Base-by-base conservation (phyloP, 2,329 filamentous ascomycete species). In the Penicillium fuscoglaucum region DNA sequence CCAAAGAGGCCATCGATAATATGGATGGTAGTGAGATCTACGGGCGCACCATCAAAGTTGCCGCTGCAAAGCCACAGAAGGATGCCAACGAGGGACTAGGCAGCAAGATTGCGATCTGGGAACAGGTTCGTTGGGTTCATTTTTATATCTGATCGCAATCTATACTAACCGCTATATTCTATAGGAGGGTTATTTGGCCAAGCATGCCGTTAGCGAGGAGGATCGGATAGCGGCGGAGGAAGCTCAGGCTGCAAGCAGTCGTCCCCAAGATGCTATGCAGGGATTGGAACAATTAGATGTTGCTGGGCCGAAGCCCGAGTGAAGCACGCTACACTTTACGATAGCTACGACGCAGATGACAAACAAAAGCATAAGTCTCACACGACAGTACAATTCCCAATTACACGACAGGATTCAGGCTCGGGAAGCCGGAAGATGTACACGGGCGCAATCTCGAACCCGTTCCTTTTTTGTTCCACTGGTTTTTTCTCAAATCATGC, bases 21-120 rank as follows among this genome's bases (percentile, higher is more conserved):
- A 98, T 99, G 93, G 91, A 99, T 73, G 92, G 96, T 74, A 90
- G 93, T 60, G 93, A 98, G 78, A 84, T 99, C 46, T 98, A 93
- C 73, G 96, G 95, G 12, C 86, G 91, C 59, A 88, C 95, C 15
- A 89, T 99, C 74, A 96, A 93, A 74, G 93, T 98, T 52, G 93
- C 91, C 45, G 85, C 89, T 55, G 96, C 96, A 44, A 99, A 96
- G 76, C 87, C 91, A 33, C 91, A 95, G 62, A 97, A 96, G 81
- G 91, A 91, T 68, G 85, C 87, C 50, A 90, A 90, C 53, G 91
- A 96, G 73, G 92, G 93, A 0, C 75, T 99, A 45, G 93, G 93
- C 26, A 96, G 91, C 79, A 96, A 92, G 77, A 96, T 89, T 45
- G 96, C 95, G 31, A 83, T 99, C 48, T 99, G 95, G 96, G 91